These are phyloP conservation scores for Tilletia walkeri DNA, from an alignment of 1,284 basidiomycete genomes.

Conservation along the genomic window DNA sequence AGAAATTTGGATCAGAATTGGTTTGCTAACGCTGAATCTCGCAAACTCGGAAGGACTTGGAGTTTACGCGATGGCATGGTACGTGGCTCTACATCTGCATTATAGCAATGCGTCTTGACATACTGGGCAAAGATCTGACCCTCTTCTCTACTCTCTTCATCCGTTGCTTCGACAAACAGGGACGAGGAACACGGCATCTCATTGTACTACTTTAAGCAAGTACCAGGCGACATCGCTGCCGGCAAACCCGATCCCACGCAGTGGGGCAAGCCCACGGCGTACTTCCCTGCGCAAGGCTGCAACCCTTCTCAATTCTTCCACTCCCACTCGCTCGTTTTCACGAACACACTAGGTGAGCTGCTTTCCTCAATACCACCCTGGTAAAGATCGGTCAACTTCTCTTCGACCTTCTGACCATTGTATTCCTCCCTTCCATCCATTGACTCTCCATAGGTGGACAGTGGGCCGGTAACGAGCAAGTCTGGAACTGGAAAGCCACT, in stretches of 20 bases:
- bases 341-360: too few relatives aligned
- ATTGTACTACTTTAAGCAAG: neutral
- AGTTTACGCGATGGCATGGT: slow-evolving; percentile 10
- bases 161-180: neutral
- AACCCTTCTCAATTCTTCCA: neutral
- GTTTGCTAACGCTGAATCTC: too few relatives aligned
- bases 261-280: slow-evolving; percentile 13
- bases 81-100: neutral
- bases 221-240: neutral
- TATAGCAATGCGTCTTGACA: too few relatives aligned
- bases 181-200: slow-evolving; percentile 5
- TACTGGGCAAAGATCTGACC: neutral
- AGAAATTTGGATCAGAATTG: too few relatives aligned
- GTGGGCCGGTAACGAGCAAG: slow-evolving; percentile 11
- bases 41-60: neutral
- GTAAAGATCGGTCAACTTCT: too few relatives aligned
- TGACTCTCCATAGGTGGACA: neutral
- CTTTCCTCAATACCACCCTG: too few relatives aligned
- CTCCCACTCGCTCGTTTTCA: neutral
- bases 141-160: neutral
- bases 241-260: neutral
- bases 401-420: too few relatives aligned
- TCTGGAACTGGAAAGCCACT: slow-evolving; percentile 10
- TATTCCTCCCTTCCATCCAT: too few relatives aligned
- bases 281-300: neutral